These are phyloP conservation scores for Rhododendron henanense DNA, from an alignment of 148 eudicot species.

Conservation along the genomic window DNA sequence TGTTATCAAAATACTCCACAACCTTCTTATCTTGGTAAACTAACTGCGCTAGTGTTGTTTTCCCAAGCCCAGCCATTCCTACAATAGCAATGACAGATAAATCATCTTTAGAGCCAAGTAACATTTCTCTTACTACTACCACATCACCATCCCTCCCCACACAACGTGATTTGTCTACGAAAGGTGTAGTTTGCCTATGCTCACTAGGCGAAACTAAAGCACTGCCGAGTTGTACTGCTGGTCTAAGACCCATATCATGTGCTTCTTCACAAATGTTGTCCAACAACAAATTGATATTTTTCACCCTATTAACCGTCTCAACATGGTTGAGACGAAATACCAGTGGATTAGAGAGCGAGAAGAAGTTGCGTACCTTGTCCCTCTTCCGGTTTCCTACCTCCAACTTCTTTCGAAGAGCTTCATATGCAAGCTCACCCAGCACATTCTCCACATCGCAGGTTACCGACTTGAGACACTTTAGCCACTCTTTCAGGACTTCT, in stretches of 20 bases:
- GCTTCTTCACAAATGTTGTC: too few relatives aligned
- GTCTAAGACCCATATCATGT: too few relatives aligned
- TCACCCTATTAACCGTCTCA: too few relatives aligned
- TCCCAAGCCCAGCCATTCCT: background rate
- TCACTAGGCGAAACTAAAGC: background rate
- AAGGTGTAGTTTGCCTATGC: background rate
- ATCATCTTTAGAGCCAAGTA: background rate
- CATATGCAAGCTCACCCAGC: background rate
- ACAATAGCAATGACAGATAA: background rate
- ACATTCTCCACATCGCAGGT: background rate
- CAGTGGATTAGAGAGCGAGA: too few relatives aligned
- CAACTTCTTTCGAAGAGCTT: background rate
- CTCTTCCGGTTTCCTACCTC: background rate
- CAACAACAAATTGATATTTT: too few relatives aligned
- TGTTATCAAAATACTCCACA: background rate
- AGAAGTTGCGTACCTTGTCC: background rate
- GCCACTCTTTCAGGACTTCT: background rate
- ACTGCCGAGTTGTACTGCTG: too few relatives aligned
- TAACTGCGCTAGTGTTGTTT: background rate
- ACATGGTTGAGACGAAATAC: too few relatives aligned
- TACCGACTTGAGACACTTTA: background rate
- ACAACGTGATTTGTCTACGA: background rate
- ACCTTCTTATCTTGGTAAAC: background rate
- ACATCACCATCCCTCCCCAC: slow-evolving; percentile 12
- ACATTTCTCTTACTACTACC: background rate